Evolutionary conservation across 768 basidiomycete genomes (phyloP), one percentile per base, ranked within the genome.

Genomic region (button mushroom (Agaricus bisporus)): DNA sequence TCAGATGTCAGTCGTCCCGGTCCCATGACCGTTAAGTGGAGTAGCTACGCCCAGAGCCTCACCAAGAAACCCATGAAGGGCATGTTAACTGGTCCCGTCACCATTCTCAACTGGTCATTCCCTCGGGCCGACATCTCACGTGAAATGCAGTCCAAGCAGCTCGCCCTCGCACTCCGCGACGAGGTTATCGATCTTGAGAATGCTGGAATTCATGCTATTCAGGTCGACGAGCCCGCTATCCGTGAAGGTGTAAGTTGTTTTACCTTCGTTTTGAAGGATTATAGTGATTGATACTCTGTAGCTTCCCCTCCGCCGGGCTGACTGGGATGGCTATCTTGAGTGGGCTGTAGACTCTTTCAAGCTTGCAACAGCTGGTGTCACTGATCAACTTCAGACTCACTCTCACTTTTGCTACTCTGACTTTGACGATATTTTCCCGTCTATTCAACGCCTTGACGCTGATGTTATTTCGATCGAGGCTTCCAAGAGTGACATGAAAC

Each of bases 101-200:
- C 93, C 58, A 97, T 99, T 73, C 84, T 98, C 73, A 98, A 98
- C 82, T 99, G 97, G 97, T 98, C 97, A 32, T 99, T 99, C 95
- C 97, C 97, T 66, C 95, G 97, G 71, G 92, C 92, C 60, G 97
- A 99, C 68, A 88, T 98, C 61, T 83, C 88, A 51, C 91, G 91
- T 68, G 95, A 98, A 74, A 71, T 95, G 60, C 97, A 99, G 76
- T 94, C 93, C 69, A 93, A 95, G 79, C 97, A 99, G 71, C 84
- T 99, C 60, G 97, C 97, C 52, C 82, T 99, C 59, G 88, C 97
- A 52, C 91, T 99, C 67, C 94, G 97, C 61, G 97, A 98, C 66
- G 97, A 99, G 71, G 97, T 99, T 59, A 61, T 93, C 60, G 97
- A 99, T 76, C 90, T 98, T 63, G 92, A 95, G 76, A 87, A 87